A percentile compares a stretch with the other conserved stretches of the same genome.
Conservation (phyloP, 2,329 filamentous ascomycete species). For the Ramichloridium luteum region DNA sequence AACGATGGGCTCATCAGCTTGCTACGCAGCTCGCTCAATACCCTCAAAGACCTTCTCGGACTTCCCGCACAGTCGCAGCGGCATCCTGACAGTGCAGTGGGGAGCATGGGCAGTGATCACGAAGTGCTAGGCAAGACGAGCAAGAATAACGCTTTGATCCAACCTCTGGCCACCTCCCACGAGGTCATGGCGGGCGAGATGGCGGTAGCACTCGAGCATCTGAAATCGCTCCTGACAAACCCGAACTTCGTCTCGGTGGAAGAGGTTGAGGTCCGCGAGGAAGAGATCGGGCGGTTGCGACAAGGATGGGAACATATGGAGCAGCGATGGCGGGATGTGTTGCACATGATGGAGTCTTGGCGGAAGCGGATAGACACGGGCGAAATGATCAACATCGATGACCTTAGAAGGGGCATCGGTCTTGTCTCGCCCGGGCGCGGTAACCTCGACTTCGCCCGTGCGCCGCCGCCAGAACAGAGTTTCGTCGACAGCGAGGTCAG, state of each 20-base stretch:
- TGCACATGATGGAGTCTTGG: slow-evolving; percentile 87
- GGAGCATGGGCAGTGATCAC: slow-evolving; percentile 18
- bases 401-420: slow-evolving; percentile 48
- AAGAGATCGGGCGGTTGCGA: slow-evolving; percentile 73
- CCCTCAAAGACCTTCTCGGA: slow-evolving; percentile 53
- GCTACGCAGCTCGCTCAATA: slow-evolving; percentile 57
- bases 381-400: slow-evolving; percentile 51
- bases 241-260: slow-evolving; percentile 93
- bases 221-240: slow-evolving; percentile 77
- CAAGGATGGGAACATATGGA: slow-evolving; percentile 93
- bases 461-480: slow-evolving; percentile 13
- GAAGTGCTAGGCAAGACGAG: slow-evolving; percentile 12
- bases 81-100: slow-evolving; percentile 21
- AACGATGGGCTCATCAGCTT: slow-evolving; percentile 72
- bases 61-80: slow-evolving; percentile 28
- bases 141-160: slow-evolving; percentile 24
- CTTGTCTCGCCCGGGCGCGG: slow-evolving; percentile 33
- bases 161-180: slow-evolving; percentile 46
- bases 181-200: slow-evolving; percentile 61
- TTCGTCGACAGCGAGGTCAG: slow-evolving; percentile 19
- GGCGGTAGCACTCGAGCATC: slow-evolving; percentile 64
- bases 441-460: slow-evolving; percentile 2
- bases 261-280: slow-evolving; percentile 82
- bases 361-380: slow-evolving; percentile 67
- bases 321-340: slow-evolving; percentile 74